Evolutionary conservation across 805 yeast species (phyloP), one percentile per base, ranked within the genome.

Genomic region (Saccharomycopsis capsularis): DNA sequence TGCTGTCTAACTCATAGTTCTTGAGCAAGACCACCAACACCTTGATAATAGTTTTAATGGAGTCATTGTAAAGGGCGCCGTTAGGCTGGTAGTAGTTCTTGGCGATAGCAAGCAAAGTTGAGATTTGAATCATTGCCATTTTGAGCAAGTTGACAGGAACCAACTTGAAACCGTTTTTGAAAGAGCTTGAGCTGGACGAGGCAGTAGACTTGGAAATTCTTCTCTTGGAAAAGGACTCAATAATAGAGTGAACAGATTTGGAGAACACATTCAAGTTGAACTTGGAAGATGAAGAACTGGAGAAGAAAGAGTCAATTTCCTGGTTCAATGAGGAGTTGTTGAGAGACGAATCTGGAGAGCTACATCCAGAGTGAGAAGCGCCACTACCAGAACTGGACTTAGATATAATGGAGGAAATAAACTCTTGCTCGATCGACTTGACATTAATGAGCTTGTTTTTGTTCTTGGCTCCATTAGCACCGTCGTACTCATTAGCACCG

Each of bases 1-100:
- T 34, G 38, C 38, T 34, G 29, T 46, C 46, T 6, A 44, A 37
- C 19, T 50, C 42, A 34, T 40, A 50, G 32, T 50, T 50, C 27
- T 50, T 50, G 11, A 50, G 44, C 25, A 50, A 24, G 15, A 38
- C 29, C 3, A 50, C 32, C 13, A 50, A 3, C 2, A 18, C 30
- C 15, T 34, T 25, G 6, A 37, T 13, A 18, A 42, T 23, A 3
- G 52, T 46, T 51, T 55, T 38, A 49, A 57, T 6, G 54, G 60
- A 60, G 19, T 40, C 40, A 13, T 32, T 13, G 21, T 22, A 23
- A 3, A 37, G 18, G 23, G 42, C 39, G 3, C 45, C 44, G 7
- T 46, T n/a, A 19, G 19, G 16, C 19, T 45, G 34, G 37, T 41
- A 49, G 37, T 42, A 27, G 13, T 25, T 43, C 23, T 40, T 22